phyloP scores from a whole-genome alignment of 345 rosid genomes.

The Eutrema japonicum region DNA sequence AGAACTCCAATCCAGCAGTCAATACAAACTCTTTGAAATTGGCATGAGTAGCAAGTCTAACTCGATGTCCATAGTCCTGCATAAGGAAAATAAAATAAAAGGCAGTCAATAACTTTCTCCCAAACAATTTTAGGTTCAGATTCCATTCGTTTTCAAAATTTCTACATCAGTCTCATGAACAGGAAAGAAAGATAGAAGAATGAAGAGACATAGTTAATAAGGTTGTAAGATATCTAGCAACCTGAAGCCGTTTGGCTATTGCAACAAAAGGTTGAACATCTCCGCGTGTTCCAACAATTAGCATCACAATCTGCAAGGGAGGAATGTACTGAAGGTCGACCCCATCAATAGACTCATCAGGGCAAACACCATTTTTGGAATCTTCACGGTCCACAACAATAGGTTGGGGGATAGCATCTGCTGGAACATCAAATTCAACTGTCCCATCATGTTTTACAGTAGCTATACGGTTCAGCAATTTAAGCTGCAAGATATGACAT shows the following conservation, averaged over 20 bases:
- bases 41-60: slow-evolving; percentile 97
- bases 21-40: slow-evolving; percentile 97
- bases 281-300: slow-evolving; percentile 83
- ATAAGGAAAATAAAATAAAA: slow-evolving; percentile 26
- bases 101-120: not conserved
- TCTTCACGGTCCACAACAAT: slow-evolving; percentile 48
- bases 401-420: slow-evolving; percentile 65
- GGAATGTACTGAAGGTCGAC: slow-evolving; percentile 64
- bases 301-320: slow-evolving; percentile 74
- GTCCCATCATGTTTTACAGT: slow-evolving; percentile 97
- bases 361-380: slow-evolving; percentile 44
- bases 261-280: slow-evolving; percentile 95
- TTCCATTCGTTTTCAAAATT: not conserved
- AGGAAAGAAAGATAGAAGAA: not conserved
- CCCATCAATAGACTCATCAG: slow-evolving; percentile 71
- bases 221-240: slow-evolving; percentile 27
- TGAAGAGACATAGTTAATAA: not conserved
- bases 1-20: slow-evolving; percentile 98
- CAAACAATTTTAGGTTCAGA: slow-evolving; percentile 1
- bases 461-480: slow-evolving; percentile 85
- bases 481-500: slow-evolving; percentile 62
- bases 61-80: slow-evolving; percentile 99
- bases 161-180: not conserved
- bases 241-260: slow-evolving; percentile 85
- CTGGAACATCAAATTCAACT: slow-evolving; percentile 88